Conservation (phyloP, 2,329 filamentous ascomycete species). For the Thelonectria rubi region DNA sequence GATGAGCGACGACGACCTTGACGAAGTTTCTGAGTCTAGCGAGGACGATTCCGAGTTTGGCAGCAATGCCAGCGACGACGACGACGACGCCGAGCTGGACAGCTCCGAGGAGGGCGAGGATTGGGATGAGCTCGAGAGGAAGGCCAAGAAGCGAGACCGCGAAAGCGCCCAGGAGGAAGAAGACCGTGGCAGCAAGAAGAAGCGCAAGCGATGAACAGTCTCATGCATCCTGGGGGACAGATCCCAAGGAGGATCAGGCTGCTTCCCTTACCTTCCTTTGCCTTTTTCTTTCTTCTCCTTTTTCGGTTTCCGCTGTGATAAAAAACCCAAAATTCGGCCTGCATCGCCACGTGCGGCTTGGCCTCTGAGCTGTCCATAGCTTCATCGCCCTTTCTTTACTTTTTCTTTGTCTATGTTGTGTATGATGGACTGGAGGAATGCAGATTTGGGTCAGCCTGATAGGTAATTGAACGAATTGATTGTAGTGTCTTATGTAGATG, state of each 20-base stretch:
- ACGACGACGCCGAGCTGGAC: constrained; percentile 74
- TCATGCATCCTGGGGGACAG: background rate
- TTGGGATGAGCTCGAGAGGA: constrained; percentile 94
- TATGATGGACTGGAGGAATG: constrained; percentile 15
- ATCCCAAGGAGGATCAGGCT: constrained; percentile 6
- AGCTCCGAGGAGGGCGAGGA: constrained; percentile 84
- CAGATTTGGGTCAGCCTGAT: constrained; percentile 12
- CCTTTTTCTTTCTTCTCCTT: constrained; percentile 4
- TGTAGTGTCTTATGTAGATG: background rate
- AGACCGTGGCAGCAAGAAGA: constrained; percentile 74
- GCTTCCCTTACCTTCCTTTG: background rate
- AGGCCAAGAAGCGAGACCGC: constrained; percentile 85
- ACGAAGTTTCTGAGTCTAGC: constrained; percentile 78
- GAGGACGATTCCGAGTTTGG: constrained; percentile 94
- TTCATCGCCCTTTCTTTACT: too few relatives aligned
- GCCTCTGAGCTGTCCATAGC: background rate
- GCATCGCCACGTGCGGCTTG: background rate
- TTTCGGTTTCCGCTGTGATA: constrained; percentile 25
- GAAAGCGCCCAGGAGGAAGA: constrained; percentile 65
- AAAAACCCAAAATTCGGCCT: constrained; percentile 14
- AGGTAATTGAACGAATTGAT: constrained; percentile 22
- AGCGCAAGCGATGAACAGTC: constrained; percentile 49
- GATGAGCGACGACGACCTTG: constrained; percentile 85
- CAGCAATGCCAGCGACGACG: constrained; percentile 85
- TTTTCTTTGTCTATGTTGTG: constrained; percentile 15